Evolutionary conservation across 225 moss, liverwort and hornwort genomes (phyloP).

Genomic region (Bryum argenteum): DNA sequence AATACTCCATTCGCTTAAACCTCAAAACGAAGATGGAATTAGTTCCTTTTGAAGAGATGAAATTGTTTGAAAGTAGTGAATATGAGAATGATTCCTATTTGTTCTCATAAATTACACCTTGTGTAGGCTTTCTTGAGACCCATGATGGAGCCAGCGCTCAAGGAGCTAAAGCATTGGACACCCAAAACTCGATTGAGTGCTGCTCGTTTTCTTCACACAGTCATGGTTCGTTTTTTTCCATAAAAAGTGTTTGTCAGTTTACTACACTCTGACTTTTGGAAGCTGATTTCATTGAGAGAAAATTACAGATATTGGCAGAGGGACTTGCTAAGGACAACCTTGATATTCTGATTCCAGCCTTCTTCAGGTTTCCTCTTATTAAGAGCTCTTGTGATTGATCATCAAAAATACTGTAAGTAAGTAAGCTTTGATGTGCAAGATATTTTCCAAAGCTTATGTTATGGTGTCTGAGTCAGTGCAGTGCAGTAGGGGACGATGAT

Average conservation of each 20-base stretch:
- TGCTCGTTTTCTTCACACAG: constrained; percentile 81
- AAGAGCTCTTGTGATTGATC: background rate
- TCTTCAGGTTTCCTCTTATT: constrained; percentile 51
- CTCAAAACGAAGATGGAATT: too few relatives aligned
- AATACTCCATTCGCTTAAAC: too few relatives aligned
- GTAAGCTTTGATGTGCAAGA: too few relatives aligned
- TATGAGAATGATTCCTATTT: too few relatives aligned
- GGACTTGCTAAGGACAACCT: constrained; percentile 58
- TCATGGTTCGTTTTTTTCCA: constrained; percentile 55
- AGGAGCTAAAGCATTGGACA: constrained; percentile 79
- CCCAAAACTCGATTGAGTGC: constrained; percentile 64
- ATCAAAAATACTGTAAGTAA: too few relatives aligned
- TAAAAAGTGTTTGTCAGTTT: background rate
- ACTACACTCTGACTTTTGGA: background rate
- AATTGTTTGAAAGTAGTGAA: too few relatives aligned
- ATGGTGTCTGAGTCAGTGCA: constrained; percentile 52
- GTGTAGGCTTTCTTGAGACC: constrained; percentile 67
- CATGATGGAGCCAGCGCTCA: constrained; percentile 53
- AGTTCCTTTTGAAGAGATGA: too few relatives aligned
- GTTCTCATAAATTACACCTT: background rate
- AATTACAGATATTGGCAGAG: constrained; percentile 71
- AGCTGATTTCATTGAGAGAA: background rate
- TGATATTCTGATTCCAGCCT: constrained; percentile 72
- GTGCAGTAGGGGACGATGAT: constrained; percentile 85
- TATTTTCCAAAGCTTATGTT: background rate